phyloP scores from a whole-genome alignment of 139 green algal species.

The Diplosphaera chodatii region DNA sequence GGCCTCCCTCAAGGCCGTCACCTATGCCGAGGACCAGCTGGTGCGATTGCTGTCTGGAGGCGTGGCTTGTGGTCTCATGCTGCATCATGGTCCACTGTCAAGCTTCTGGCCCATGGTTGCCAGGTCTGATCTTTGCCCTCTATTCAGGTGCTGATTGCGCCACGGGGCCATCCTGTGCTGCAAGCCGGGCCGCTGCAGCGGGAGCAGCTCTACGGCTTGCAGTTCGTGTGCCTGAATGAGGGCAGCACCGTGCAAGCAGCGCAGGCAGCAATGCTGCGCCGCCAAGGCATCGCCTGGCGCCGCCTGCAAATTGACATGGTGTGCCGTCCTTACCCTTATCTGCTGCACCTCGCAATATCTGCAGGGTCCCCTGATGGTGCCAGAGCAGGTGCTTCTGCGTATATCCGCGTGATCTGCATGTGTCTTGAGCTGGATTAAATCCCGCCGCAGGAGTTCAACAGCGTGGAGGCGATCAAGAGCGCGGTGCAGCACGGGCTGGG shows the following conservation, averaged over 20 bases:
- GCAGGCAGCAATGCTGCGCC: conserved; percentile 19
- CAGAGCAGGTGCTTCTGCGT: too few species aligned
- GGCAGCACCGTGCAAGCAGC: conserved; percentile 14
- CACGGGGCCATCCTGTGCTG: conserved; percentile 20
- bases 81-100: too few species aligned
- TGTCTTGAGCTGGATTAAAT: too few species aligned
- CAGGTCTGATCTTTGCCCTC: too few species aligned
- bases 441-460: conserved; percentile 36
- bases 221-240: conserved; percentile 26
- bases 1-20: conserved; percentile 2
- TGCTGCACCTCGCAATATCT: too few species aligned
- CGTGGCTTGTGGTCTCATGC: too few species aligned
- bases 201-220: conserved; percentile 25
- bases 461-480: conserved; percentile 43
- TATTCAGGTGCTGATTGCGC: conserved; percentile 25
- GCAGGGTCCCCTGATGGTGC: too few species aligned
- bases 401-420: too few species aligned
- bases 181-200: conserved; percentile 11
- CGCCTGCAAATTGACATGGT: conserved; percentile 24
- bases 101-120: too few species aligned
- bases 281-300: conserved; percentile 21
- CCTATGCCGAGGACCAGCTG: conserved; percentile 35
- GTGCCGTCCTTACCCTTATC: too few species aligned
- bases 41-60: too few species aligned
- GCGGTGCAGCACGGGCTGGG: conserved; percentile 33